Conservation (phyloP, 2,329 filamentous ascomycete genomes). For the Trichoderma aggressivum region DNA sequence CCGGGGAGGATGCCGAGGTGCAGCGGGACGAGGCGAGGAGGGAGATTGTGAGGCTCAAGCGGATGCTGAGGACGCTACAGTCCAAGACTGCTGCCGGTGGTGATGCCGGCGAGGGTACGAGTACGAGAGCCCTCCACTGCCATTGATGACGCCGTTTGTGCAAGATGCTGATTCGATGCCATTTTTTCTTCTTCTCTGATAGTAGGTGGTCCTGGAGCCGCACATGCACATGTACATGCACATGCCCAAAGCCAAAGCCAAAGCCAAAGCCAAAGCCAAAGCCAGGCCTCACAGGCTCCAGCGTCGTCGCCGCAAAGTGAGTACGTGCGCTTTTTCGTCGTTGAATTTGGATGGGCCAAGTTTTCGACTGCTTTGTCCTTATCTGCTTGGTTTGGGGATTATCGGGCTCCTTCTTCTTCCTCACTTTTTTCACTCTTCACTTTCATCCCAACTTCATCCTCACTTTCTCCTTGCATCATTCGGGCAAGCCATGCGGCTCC, state of each 20-base stretch:
- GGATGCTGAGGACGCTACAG: constrained; percentile 24
- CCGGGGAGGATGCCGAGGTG: constrained; percentile 30
- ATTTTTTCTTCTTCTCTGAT: background rate
- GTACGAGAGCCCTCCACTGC: background rate
- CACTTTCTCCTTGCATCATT: background rate
- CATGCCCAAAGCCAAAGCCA: background rate
- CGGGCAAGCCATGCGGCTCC: background rate
- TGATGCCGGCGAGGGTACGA: background rate
- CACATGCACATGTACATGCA: background rate
- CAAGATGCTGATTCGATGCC: background rate
- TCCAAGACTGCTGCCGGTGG: background rate
- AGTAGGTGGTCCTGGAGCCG: background rate
- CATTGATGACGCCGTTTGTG: background rate
- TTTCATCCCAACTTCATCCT: background rate
- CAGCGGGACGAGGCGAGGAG: constrained; percentile 28
- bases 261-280: no score
- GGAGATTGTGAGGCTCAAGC: constrained; percentile 34
- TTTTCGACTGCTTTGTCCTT: background rate
- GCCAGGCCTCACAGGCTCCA: background rate
- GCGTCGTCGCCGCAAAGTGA: background rate
- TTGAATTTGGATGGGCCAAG: background rate
- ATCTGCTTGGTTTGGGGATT: background rate
- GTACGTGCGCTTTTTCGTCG: background rate
- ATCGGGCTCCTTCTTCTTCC: background rate
- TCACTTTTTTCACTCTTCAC: background rate